Evolutionary conservation across 495 filamentous ascomycete species (phyloP), one percentile per base, ranked within the genome.

Genomic region (Ascobolus immersus): DNA sequence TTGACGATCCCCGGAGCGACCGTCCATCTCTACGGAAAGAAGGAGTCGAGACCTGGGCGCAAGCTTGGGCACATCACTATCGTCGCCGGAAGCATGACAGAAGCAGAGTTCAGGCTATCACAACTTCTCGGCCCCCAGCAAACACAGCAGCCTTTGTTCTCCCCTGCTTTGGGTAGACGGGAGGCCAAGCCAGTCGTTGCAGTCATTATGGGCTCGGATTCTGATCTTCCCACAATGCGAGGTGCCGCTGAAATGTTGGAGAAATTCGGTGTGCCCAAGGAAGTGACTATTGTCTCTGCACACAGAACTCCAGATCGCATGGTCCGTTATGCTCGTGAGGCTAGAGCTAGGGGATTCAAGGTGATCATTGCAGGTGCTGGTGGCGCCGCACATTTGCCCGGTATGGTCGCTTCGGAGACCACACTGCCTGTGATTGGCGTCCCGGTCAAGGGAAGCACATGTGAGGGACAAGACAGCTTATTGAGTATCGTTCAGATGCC

Each of bases 11-110:
- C 58, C 36, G 67, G 57, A 47, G 71, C 63, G 33, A 66, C 54
- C 26, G 61, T 92, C 21, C 82, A 96, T 53, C 65, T 93, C 17
- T 96, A 96, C 57, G 79, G 78, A 41, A 96, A 96, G 57, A 69
- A 67, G 13, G 71, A 65, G 29, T 71, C 79, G 12, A 73, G 77
- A 41, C 77, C 73, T 2, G 77, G 76, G 20, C 67, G 86, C 25
- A 96, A 96, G 50, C 94, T 96, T 61, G 86, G 86, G 8, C 86
- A 96, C 44, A 61, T 96, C 37, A 93, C 82, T 9, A 47, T 90
- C 9, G 65, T 72, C 5, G 67, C 65, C 2, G 56, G 64, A 2
- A 67, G 67, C 1, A 75, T 89, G 55, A 52, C 60, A 23, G 64
- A 77, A 41, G 71, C 77, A n/a, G n/a, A n/a, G n/a, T n/a, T n/a